Evolutionary conservation across 768 basidiomycete species (phyloP), one percentile per base, ranked within the genome.

Genomic region (Rhodocollybia butyracea): DNA sequence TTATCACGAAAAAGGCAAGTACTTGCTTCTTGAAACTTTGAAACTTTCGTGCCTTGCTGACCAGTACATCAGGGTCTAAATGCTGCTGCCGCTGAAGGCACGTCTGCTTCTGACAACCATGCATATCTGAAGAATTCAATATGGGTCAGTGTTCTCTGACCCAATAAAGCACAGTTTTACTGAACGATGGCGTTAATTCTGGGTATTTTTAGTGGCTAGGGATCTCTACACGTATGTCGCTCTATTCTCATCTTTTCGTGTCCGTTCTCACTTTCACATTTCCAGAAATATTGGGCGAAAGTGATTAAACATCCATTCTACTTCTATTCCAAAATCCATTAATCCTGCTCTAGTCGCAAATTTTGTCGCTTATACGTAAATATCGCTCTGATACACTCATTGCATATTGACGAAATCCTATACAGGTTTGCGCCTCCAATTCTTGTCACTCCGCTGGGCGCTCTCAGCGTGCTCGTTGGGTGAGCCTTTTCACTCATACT

Each of bases 391-490:
- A n/a, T n/a, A n/a, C n/a, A n/a, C n/a, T n/a, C n/a, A n/a, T n/a
- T n/a, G n/a, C n/a, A n/a, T n/a, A n/a, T n/a, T n/a, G n/a, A n/a
- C n/a, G n/a, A n/a, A n/a, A n/a, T n/a, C n/a, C n/a, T n/a, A n/a
- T n/a, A n/a, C n/a, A n/a, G n/a, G 0, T 99, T 98, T 63, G 97
- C 97, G 2, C 97, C 96, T 57, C 92, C 97, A 62, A 95, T 98
- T 65, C 78, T 99, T 53, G 94, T 99, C 21, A 98, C 96, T 0
- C 97, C 97, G 1, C 73, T 99, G n/a, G 97, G 97, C 54, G 94
- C 96, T 22, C 77, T 97, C 43, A 95, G 92, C 67, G 97, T 99
- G 11, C 81, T 99, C 59, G 90, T 99, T 58, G 97, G 96, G 94
- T 96, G 63, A 57, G 86, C 73, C 13, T 21, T 24, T n/a, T 24